Conservation (phyloP, 2,329 filamentous ascomycete species). For the Venturia oleaginea region DNA sequence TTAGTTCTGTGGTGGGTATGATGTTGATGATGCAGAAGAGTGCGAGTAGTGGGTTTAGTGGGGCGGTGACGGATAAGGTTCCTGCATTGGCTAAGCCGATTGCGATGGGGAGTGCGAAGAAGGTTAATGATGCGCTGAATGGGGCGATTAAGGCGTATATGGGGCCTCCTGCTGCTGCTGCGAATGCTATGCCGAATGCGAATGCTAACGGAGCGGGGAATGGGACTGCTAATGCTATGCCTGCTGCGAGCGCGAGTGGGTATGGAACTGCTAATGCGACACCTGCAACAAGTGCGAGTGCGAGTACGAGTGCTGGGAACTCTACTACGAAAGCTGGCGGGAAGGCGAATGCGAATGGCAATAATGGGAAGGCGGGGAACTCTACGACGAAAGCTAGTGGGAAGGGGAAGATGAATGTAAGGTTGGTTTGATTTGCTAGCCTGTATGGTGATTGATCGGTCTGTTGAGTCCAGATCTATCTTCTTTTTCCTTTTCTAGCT, state of each 20-base stretch:
- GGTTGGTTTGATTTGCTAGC: too few relatives aligned
- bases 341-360: too few relatives aligned
- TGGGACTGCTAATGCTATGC: background rate
- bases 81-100: background rate
- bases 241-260: background rate
- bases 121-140: background rate
- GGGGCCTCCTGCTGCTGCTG: background rate
- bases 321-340: background rate
- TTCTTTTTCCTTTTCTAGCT: too few relatives aligned
- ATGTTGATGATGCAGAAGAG: conserved; percentile 5
- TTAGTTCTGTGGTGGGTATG: background rate
- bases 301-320: background rate
- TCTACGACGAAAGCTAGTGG: background rate
- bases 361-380: background rate
- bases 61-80: background rate
- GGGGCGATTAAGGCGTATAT: conserved; percentile 4
- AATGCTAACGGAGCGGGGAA: too few relatives aligned
- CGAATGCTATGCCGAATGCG: background rate
- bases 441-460: too few relatives aligned
- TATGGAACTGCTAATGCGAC: background rate
- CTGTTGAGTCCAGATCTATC: too few relatives aligned
- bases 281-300: background rate
- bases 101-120: background rate
- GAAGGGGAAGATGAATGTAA: background rate
- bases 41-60: background rate